Percentiles rank a stretch among this genome's conserved stretches.
Conservation (phyloP, 768 basidiomycete genomes). For the Rhodotorula taiwanensis region DNA sequence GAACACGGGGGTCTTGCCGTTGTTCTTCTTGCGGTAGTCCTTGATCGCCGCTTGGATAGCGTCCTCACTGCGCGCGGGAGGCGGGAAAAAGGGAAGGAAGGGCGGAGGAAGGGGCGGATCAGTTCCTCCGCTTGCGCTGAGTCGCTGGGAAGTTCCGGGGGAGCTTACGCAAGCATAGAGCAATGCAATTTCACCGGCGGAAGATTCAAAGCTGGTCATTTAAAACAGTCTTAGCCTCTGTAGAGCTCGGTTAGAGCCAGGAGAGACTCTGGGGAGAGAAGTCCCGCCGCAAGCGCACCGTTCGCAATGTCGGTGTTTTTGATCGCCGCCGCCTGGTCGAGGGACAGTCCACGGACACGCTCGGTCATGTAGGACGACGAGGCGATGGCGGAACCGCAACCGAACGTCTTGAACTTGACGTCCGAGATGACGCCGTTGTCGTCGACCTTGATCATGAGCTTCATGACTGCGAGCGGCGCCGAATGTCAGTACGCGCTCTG, state of each 20-base stretch:
- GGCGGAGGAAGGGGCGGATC: conserved; percentile 60
- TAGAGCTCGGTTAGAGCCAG: conserved; percentile 24
- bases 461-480: conserved; percentile 62
- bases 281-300: conserved; percentile 60
- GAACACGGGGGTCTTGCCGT: conserved; percentile 49
- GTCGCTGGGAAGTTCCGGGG: neutral
- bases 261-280: conserved; percentile 52
- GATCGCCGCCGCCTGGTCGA: conserved; percentile 91
- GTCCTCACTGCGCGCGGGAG: conserved; percentile 56
- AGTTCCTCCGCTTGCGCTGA: neutral
- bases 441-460: conserved; percentile 95
- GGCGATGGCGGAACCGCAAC: conserved; percentile 96
- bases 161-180: conserved; percentile 33
- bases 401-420: conserved; percentile 99
- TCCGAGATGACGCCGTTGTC: conserved; percentile 92
- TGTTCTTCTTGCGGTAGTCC: conserved; percentile 77
- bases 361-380: conserved; percentile 99
- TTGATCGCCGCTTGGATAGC: conserved; percentile 97
- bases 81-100: neutral
- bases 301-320: conserved; percentile 99
- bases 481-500: neutral
- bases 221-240: too few species aligned
- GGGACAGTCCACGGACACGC: conserved; percentile 84
- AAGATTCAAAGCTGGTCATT: conserved; percentile 3
- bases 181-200: conserved; percentile 40